These are phyloP conservation scores for Neurospora crassa DNA, from an alignment of 2,329 filamentous ascomycete species.

Conservation along the genomic window DNA sequence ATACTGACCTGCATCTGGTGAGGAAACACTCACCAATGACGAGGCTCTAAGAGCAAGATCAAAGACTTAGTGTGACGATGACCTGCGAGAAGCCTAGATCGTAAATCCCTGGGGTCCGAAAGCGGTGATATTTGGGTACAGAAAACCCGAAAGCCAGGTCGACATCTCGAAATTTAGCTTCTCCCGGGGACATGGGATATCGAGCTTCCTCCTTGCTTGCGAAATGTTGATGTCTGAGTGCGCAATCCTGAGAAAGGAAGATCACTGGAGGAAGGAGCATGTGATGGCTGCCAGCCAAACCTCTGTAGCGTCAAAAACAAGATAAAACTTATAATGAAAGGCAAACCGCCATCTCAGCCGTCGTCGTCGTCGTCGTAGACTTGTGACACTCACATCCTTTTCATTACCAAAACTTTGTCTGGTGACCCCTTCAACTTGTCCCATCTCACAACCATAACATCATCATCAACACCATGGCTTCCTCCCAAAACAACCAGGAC, in stretches of 20 bases:
- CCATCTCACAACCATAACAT: neutral
- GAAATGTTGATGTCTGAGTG: neutral
- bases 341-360: neutral
- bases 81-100: neutral
- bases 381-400: neutral
- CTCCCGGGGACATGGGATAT: neutral
- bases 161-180: neutral
- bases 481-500: neutral
- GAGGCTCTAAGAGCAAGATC: neutral
- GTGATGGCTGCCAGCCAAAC: neutral
- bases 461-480: neutral
- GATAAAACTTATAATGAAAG: neutral
- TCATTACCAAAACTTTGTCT: neutral
- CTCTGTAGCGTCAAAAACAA: neutral
- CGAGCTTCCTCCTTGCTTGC: neutral
- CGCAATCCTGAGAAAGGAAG: neutral
- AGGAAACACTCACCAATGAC: neutral
- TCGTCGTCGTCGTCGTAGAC: rapidly evolving
- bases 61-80: neutral
- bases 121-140: neutral
- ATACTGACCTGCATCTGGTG: neutral
- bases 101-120: neutral
- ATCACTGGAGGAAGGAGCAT: neutral
- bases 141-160: neutral
- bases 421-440: neutral